Evolutionary conservation across 176 grass and related monocot genomes (phyloP), one percentile per base, ranked within the genome.

Genomic region (Aechmea fasciata): DNA sequence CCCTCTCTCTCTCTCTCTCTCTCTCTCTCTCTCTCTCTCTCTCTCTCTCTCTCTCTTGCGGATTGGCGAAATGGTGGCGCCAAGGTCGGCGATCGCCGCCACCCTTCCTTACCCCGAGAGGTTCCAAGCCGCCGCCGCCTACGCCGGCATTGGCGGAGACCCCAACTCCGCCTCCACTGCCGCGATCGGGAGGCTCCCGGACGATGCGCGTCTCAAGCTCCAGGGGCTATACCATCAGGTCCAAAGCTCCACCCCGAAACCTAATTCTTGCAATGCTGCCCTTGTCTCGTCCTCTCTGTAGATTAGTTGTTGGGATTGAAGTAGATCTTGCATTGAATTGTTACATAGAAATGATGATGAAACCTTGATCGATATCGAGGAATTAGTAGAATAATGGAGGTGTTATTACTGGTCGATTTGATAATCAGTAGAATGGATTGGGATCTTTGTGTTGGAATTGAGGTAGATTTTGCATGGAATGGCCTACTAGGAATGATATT

Each of bases 121-220:
- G 15, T 74, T 74, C 71, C 50, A 29, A 13, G 57, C 48, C 14
- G 71, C 71, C 47, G 71, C 71, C 11, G 55, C 57, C 57, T 73
- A 73, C 18, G 71, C 28, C 11, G 71, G 71, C 12, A 63, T 73
- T 47, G 57, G 57, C 47, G 28, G 71, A 9, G 19, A 10, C 4
- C 10, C 71, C 12, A 33, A 6, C 41, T 33, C 29, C 12, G 13
- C 57, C 57, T 11, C 71, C 17, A 2, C 23, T 2, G 55, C 10
- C 71, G 18, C 47, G 14, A 66, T 14, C 22, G 61, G 57, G 8
- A 62, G 71, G 33, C 63, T 73, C 47, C 71, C 61, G 57, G 63
- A 73, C 18, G 71, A 73, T 47, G 71, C 64, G 1, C 57, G 41
- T 17, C 71, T 73, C 41, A 63, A 63, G 71, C 71, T 73, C 57